Evolutionary conservation across 2,329 filamentous ascomycete species (phyloP).

Genomic region (Thelonectria discophora): DNA sequence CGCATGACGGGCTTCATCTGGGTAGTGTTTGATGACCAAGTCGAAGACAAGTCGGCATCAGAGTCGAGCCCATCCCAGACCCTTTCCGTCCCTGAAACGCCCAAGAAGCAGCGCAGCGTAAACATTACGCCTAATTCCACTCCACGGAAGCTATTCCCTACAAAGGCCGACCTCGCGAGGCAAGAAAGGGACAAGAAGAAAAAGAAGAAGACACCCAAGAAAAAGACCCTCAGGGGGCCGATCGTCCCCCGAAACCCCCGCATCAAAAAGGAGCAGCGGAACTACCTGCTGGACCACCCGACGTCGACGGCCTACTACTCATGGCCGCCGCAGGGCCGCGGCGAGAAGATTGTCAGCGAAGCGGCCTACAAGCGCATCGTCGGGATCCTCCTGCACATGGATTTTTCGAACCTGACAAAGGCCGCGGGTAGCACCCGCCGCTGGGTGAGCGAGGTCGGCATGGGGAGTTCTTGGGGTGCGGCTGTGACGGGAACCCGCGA

Average conservation of each 20-base stretch:
- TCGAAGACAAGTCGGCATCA: slow-evolving; percentile 24
- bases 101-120: slow-evolving; percentile 40
- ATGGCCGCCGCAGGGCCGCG: slow-evolving; percentile 71
- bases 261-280: slow-evolving; percentile 67
- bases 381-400: slow-evolving; percentile 76
- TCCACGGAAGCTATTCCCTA: slow-evolving; percentile 46
- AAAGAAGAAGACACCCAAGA: slow-evolving; percentile 51
- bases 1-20: slow-evolving; percentile 94
- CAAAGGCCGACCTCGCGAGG: slow-evolving; percentile 29
- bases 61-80: slow-evolving; percentile 35
- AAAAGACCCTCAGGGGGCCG: slow-evolving; percentile 62
- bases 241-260: slow-evolving; percentile 72
- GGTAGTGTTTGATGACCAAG: slow-evolving; percentile 77
- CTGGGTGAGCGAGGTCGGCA: slow-evolving; percentile 74
- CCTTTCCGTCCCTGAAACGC: slow-evolving; percentile 44
- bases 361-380: slow-evolving; percentile 72
- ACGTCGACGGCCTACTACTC: slow-evolving; percentile 68
- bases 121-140: slow-evolving; percentile 46
- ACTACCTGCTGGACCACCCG: slow-evolving; percentile 59
- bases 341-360: slow-evolving; percentile 70
- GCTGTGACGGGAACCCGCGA: slow-evolving; percentile 57
- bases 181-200: slow-evolving; percentile 27
- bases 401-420: slow-evolving; percentile 73
- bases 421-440: slow-evolving; percentile 71
- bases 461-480: slow-evolving; percentile 62